Evolutionary conservation across 2,329 filamentous ascomycete species (phyloP), one percentile per base, ranked within the genome.

Genomic region (Calonectria pseudoreteaudii): DNA sequence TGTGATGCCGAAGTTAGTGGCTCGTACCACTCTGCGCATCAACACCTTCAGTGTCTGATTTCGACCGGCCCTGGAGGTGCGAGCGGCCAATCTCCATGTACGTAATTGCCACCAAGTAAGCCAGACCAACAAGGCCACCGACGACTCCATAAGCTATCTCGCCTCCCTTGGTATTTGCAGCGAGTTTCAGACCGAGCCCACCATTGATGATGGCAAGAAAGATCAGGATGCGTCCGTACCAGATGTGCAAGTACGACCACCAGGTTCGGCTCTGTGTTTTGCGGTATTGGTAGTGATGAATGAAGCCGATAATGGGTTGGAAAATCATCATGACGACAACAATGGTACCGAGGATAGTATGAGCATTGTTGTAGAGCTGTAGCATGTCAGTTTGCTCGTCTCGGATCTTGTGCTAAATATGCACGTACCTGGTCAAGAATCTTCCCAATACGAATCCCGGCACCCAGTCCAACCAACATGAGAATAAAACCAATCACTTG

Each of bases 141-240:
- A 68, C 34, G 34, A 44, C 47, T 7, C 52, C 66, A 44, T 62
- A 68, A 6, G 41, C 38, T 10, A 68, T 62, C 30, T 68, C 58
- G 14, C 52, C 52, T 9, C 38, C 28, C 18, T 41, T 62, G 11
- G 52, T 60, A 20, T 60, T 60, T 28, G 4, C 14, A 8, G 66
- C 66, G 9, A 68, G n/a, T 13, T 68, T 34, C 23, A 68, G 28
- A 5, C 66, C 53, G n/a, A 62, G 14, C 10, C 66, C 66, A 11
- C 66, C 66, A 23, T 38, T 68, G 6, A 68, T 60, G 23, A 62
- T 68, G 11, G 52, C 66, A 5, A 68, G 52, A 14, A 60, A 34
- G 18, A 50, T 62, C 26, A 68, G 14, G 28, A 68, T n/a, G 13
- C 53, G 53, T 7, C 53, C 66, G 26, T 68, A 68, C 66, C 66